These are phyloP conservation scores for Sherardia arvensis DNA, from an alignment of 257 asterid genomes.

Conservation along the genomic window DNA sequence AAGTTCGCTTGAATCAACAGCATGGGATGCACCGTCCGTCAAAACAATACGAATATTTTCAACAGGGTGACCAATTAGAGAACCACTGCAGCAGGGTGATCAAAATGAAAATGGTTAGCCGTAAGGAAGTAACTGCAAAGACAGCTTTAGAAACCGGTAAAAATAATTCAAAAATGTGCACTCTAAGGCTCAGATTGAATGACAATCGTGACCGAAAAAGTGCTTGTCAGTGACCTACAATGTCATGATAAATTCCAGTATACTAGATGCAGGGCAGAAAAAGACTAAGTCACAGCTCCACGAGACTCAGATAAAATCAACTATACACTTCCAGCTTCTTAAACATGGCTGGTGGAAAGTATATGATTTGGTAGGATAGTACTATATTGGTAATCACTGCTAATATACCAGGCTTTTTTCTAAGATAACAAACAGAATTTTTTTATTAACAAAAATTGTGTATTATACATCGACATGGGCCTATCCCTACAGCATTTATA, in stretches of 20 bases:
- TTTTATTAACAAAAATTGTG: not conserved
- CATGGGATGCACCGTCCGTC: constrained; percentile 89
- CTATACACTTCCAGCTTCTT: not conserved
- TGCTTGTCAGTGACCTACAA: not conserved
- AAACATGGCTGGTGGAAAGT: no score
- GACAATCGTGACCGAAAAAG: not conserved
- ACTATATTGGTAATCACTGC: not conserved
- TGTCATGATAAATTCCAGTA: not conserved
- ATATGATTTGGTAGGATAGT: not conserved
- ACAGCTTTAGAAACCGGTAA: not conserved
- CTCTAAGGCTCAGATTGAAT: not conserved
- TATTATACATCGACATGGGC: not conserved
- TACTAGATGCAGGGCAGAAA: not conserved
- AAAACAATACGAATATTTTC: constrained; percentile 80
- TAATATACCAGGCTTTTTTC: not conserved
- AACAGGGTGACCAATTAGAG: constrained; percentile 96
- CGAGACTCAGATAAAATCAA: not conserved
- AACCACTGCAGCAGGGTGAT: constrained; percentile 55
- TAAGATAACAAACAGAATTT: not conserved
- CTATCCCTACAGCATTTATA: not conserved
- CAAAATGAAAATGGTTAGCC: constrained; percentile 9
- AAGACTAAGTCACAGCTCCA: not conserved
- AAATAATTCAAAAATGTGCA: not conserved
- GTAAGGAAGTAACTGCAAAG: not conserved
- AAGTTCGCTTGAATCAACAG: constrained; percentile 99